Base-by-base conservation (phyloP, 805 yeast genomes). In the Debaryomyces tyrocola region DNA sequence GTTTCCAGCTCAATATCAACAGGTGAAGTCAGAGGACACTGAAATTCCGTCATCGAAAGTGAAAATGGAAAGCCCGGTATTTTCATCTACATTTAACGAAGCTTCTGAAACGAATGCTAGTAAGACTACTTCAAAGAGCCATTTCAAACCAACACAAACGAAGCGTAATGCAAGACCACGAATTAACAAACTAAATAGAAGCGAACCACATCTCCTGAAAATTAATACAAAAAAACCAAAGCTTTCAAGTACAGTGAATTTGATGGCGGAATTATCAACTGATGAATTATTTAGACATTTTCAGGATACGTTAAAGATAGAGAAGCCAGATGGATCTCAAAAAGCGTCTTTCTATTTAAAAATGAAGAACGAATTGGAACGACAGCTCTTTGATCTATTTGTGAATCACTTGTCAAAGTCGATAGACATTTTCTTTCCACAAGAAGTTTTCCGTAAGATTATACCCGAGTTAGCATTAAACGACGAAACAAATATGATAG, bases 401-500 rank as follows among this genome's bases (percentile, higher is more conserved):
- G 62, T 64, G 21, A 57, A 66, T 37, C 54, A 50, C 17, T 49
- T 67, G 12, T 58, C 73, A 4, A 47, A 49, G 14, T 58, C 60
- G 41, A 56, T 70, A 41, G 75, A 71, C 45, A 57, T 66, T 34
- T 68, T 68, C 39, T 53, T 69, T 38, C 60, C 61, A 1, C 57
- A 56, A 18, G 62, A 62, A 18, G 53, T 59, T 12, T 71, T 67
- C 48, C 54, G 57, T 27, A 60, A 59, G 24, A 54, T 71, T 3
- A 57, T 71, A 1, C 63, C 74, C 2, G 67, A 66, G 43, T 45
- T 71, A 47, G 73, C 75, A 4, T 51, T 71, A 18, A 51, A 59
- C 40, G 75, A 71, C 45, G 74, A 70, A 8, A 67, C 75, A 2
- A 57, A 67, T 20, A 62, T 70, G 68, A 56, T 71, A n/a, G 40